Percentiles rank a stretch among this genome's conserved stretches.
Evolutionary conservation across 2,329 filamentous ascomycete species (phyloP).

Genomic region (Dactylonectria macrodidyma): DNA sequence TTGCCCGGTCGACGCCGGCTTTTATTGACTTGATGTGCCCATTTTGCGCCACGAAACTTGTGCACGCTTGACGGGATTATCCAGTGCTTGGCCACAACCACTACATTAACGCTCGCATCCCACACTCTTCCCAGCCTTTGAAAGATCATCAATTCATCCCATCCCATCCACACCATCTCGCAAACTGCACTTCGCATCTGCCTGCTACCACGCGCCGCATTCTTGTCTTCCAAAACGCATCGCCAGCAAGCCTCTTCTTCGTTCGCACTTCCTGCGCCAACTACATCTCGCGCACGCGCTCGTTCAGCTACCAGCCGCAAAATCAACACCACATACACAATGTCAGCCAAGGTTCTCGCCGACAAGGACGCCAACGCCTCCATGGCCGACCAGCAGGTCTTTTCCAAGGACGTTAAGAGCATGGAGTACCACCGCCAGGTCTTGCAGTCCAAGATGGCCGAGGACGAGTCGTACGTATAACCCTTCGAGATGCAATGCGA

Average conservation of each 20-base stretch:
- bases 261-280: neutral
- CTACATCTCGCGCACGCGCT: slow-evolving; percentile 1
- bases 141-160: slow-evolving; percentile 3
- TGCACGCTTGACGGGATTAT: slow-evolving; percentile 21
- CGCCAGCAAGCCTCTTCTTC: no score
- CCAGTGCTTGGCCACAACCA: slow-evolving; percentile 5
- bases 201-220: neutral
- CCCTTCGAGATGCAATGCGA: neutral
- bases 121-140: slow-evolving; percentile 1
- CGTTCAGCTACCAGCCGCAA: neutral
- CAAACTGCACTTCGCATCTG: neutral
- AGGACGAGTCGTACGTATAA: slow-evolving; percentile 73
- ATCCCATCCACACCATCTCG: neutral
- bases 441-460: slow-evolving; percentile 77
- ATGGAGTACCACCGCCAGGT: slow-evolving; percentile 86
- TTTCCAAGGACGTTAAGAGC: slow-evolving; percentile 70
- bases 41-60: slow-evolving; percentile 9
- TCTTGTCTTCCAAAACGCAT: neutral
- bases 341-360: slow-evolving; percentile 74
- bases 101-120: slow-evolving; percentile 10
- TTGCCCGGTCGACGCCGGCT: slow-evolving; percentile 46
- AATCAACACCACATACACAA: slow-evolving; percentile 50
- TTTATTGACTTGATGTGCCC: slow-evolving; percentile 40
- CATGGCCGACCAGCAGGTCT: slow-evolving; percentile 53
- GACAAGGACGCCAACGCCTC: slow-evolving; percentile 77